Evolutionary conservation across 164 flowering plant genomes (phyloP).

Genomic region (Warburgia ugandensis): DNA sequence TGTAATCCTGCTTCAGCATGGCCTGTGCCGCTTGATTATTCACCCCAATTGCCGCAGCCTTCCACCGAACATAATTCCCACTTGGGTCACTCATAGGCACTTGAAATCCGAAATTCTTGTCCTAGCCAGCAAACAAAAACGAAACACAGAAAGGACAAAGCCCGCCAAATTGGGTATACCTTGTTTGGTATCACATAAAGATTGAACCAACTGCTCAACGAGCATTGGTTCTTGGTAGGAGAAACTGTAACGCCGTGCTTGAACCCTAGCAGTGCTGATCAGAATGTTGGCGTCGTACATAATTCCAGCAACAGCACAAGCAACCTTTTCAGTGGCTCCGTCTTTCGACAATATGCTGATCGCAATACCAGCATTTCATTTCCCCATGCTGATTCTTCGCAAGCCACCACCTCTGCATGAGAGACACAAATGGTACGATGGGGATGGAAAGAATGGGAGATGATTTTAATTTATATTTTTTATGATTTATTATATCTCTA

Average conservation of each 20-base stretch:
- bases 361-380: slow-evolving; percentile 21
- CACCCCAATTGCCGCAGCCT: slow-evolving; percentile 18
- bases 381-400: no score
- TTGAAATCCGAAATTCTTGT: slow-evolving; percentile 15
- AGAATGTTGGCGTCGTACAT: slow-evolving; percentile 22
- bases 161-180: slow-evolving; percentile 22
- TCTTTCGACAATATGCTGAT: slow-evolving; percentile 15
- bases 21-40: slow-evolving; percentile 18
- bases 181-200: slow-evolving; percentile 18
- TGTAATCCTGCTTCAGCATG: slow-evolving; percentile 19
- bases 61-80: slow-evolving; percentile 18
- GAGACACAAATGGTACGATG: no score
- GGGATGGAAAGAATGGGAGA: no score
- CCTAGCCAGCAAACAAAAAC: slow-evolving; percentile 17
- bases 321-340: slow-evolving; percentile 17
- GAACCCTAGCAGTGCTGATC: slow-evolving; percentile 18
- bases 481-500: no score
- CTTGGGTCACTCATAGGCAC: slow-evolving; percentile 17
- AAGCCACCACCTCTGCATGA: no score
- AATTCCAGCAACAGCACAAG: slow-evolving; percentile 20
- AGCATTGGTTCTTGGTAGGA: slow-evolving; percentile 17
- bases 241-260: slow-evolving; percentile 17
- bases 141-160: slow-evolving; percentile 21
- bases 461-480: no score
- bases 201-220: slow-evolving; percentile 17